Conservation (phyloP, 257 asterid species). For the Fraxinus quadrangulata region DNA sequence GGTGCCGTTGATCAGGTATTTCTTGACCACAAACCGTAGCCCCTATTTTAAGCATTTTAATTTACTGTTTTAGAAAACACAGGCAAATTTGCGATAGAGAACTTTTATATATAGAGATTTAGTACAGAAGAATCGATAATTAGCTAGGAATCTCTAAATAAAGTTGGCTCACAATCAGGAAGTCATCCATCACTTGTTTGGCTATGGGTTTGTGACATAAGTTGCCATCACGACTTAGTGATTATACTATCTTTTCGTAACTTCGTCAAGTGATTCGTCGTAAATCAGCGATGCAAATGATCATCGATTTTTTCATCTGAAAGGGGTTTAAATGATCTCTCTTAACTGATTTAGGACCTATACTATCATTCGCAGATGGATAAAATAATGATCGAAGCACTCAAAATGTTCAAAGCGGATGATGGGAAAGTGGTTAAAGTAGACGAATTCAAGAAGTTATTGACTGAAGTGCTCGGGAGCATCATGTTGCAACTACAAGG, state of each 20-base stretch:
- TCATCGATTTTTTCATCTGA: not conserved
- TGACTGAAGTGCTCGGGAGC: constrained; percentile 69
- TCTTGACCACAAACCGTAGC: not conserved
- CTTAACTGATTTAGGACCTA: no score
- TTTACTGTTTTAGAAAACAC: not conserved
- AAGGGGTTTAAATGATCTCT: no score
- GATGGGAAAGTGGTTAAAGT: constrained; percentile 73
- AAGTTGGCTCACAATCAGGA: no score
- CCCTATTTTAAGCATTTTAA: not conserved
- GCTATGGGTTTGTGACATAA: no score
- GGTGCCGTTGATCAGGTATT: constrained; percentile 79
- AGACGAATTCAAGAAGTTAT: constrained; percentile 81
- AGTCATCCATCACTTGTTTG: not conserved
- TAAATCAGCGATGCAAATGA: not conserved
- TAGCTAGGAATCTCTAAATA: not conserved
- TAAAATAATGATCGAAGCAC: constrained; percentile 49
- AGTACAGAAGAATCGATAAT: not conserved
- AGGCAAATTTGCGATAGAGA: not conserved
- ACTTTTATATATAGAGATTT: no score
- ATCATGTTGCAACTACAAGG: constrained; percentile 86
- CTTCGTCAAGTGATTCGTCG: not conserved
- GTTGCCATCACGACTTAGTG: not conserved
- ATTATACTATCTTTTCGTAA: not conserved
- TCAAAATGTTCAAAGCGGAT: constrained; percentile 57
- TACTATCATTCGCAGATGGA: constrained; percentile 60